Base-by-base conservation (phyloP, 768 basidiomycete genomes). In the Suillus discolor region DNA sequence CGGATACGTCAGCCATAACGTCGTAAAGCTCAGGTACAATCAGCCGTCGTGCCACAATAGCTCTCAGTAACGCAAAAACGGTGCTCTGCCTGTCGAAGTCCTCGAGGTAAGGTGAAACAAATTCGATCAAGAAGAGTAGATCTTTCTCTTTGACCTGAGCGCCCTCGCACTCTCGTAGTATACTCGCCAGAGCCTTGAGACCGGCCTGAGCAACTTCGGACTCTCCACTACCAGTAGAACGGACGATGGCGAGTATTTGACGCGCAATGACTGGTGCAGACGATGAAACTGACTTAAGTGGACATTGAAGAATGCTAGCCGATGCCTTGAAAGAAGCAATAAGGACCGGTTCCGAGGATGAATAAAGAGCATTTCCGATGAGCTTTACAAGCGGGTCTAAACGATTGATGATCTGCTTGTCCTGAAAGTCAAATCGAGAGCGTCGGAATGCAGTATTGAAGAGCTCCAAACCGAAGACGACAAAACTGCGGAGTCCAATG, bases 11-110 rank as follows among this genome's bases (percentile, higher is more conserved):
- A 66, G 94, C 93, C 96, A 99, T 98, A 42, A 96, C 79, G 75
- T 99, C 96, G 79, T 99, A 99, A 61, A 99, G 91, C 77, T 99
- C 97, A 0, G 94, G 94, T 0, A 97, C 93, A 39, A 99, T 89
- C 68, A 99, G 92, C 73, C 93, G 94, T 39, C 96, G 88, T 6
- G 90, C 85, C 18, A 99, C 89, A 69, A 99, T 94, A 31, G 96
- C 92, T 12, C 94, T 90, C 18, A 99, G 85, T 70, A 99, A 85
- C 1, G 91, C 80, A 75, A 99, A 99, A 9, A 93, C 91, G 11
- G 94, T 84, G 4, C 85, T 86, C 77, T 99, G 97, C 7, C 94
- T 88, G 15, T 82, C 83, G 0, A 92, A 88, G 41, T 98, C 97
- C 75, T 99, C 96, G 11, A 99, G 79, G 73, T 99, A 96, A 0